These are phyloP conservation scores for Pichia sp. DNA, from an alignment of 1,139 yeast genomes.

Conservation along the genomic window DNA sequence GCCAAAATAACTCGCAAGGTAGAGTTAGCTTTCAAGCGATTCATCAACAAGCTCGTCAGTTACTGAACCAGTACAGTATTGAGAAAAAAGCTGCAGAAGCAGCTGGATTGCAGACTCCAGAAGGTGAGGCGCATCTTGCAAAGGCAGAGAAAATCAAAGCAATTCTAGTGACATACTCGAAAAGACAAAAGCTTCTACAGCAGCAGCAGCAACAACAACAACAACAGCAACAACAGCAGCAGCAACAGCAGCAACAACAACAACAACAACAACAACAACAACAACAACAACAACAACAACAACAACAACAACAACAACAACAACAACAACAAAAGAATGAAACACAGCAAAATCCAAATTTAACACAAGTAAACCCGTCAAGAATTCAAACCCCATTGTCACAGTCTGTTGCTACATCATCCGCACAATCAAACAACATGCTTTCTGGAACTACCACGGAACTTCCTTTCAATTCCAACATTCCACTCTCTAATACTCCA, in stretches of 20 bases:
- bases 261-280: constrained; percentile 8
- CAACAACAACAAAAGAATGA: neutral
- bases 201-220: constrained; percentile 20
- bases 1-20: neutral
- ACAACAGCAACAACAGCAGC: constrained; percentile 17
- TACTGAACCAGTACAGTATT: constrained; percentile 51
- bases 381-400: neutral
- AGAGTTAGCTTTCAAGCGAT: constrained; percentile 19
- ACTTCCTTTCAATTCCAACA: constrained; percentile 2
- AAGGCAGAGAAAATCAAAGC: constrained; percentile 62
- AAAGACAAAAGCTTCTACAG: constrained; percentile 28
- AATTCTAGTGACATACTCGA: constrained; percentile 32
- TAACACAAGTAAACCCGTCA: neutral
- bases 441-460: neutral
- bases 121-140: constrained; percentile 60
- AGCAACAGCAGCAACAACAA: constrained; percentile 12
- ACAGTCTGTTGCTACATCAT: neutral
- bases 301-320: neutral
- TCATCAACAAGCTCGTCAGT: constrained; percentile 49
- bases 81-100: constrained; percentile 58
- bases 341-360: too few species aligned
- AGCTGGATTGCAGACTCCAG: constrained; percentile 51
- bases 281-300: constrained; percentile 2
- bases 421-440: neutral
- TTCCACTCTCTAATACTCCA: constrained; percentile 10